Evolutionary conservation across 495 filamentous ascomycete genomes (phyloP).

Genomic region (Baudoinia panamericana): DNA sequence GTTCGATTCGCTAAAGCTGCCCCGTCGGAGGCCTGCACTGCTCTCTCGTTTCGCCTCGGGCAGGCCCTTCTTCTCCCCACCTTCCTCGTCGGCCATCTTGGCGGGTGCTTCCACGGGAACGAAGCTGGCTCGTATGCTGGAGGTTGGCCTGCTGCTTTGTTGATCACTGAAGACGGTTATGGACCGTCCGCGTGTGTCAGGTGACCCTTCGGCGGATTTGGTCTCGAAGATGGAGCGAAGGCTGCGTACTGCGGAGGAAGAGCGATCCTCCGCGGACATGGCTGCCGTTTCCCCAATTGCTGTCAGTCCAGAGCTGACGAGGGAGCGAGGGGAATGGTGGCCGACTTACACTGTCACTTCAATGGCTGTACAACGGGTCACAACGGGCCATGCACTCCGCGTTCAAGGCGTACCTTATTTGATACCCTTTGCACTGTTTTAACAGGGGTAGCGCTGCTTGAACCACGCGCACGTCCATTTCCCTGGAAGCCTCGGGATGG

Average conservation of each 20-base stretch:
- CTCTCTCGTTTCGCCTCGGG: slow-evolving; percentile 16
- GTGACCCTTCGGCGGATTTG: slow-evolving; percentile 34
- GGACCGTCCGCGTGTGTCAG: slow-evolving; percentile 58
- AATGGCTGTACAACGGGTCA: too few species aligned
- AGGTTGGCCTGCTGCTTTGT: slow-evolving; percentile 45
- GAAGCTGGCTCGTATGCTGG: slow-evolving; percentile 74
- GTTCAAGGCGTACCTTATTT: too few species aligned
- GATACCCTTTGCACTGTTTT: too few species aligned
- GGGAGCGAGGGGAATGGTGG: too few species aligned
- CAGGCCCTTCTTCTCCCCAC: slow-evolving; percentile 10
- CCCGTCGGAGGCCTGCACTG: slow-evolving; percentile 17
- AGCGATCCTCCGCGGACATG: slow-evolving; percentile 21
- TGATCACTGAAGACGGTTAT: slow-evolving; percentile 38
- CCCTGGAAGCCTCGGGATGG: too few species aligned
- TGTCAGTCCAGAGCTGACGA: neutral
- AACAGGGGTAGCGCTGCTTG: too few species aligned
- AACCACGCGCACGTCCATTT: too few species aligned
- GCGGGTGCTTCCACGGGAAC: slow-evolving; percentile 51
- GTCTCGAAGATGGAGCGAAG: slow-evolving; percentile 84
- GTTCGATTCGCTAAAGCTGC: slow-evolving; percentile 25
- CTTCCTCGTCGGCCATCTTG: slow-evolving; percentile 16
- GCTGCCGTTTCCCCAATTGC: slow-evolving; percentile 18
- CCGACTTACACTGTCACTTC: too few species aligned
- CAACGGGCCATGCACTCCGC: too few species aligned
- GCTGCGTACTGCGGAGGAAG: slow-evolving; percentile 47